A percentile compares a stretch with the other conserved stretches of the same genome.
phyloP scores from a whole-genome alignment of 306 rosid genomes.

The Vigna mungo region DNA sequence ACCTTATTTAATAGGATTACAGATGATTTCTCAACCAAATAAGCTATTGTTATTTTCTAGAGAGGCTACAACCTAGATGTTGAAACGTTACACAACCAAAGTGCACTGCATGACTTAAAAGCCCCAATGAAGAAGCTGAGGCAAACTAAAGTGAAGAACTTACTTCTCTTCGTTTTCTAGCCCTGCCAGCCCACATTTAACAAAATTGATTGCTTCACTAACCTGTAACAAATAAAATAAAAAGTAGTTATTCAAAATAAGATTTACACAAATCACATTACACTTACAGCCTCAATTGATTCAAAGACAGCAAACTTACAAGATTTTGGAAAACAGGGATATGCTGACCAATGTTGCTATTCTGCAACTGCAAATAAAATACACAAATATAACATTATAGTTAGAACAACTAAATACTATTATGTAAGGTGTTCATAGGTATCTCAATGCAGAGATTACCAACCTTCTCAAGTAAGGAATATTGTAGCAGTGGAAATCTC shows the following conservation, averaged over 20 bases:
- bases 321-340: slow-evolving; percentile 57
- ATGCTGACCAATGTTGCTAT: slow-evolving; percentile 66
- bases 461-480: slow-evolving; percentile 83
- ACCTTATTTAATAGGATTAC: neutral
- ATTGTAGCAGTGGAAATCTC: slow-evolving; percentile 73
- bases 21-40: slow-evolving; percentile 33
- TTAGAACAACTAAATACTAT: slow-evolving; percentile 43
- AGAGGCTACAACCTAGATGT: slow-evolving; percentile 32
- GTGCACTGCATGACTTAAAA: slow-evolving; percentile 17
- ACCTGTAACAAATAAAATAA: slow-evolving; percentile 56
- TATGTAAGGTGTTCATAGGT: slow-evolving; percentile 19
- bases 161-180: slow-evolving; percentile 69
- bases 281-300: slow-evolving; percentile 17
- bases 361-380: slow-evolving; percentile 69
- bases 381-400: slow-evolving; percentile 30
- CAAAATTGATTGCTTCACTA: slow-evolving; percentile 66
- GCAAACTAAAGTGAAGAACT: slow-evolving; percentile 41
- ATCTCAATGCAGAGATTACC: slow-evolving; percentile 33
- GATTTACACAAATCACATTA: slow-evolving; percentile 7
- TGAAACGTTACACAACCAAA: slow-evolving; percentile 24
- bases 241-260: slow-evolving; percentile 23
- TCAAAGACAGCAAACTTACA: slow-evolving; percentile 61
- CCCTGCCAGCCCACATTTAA: slow-evolving; percentile 54
- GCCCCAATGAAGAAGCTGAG: slow-evolving; percentile 19
- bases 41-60: neutral